Evolutionary conservation across 148 eudicot species (phyloP).

Genomic region (Drosera capensis): DNA sequence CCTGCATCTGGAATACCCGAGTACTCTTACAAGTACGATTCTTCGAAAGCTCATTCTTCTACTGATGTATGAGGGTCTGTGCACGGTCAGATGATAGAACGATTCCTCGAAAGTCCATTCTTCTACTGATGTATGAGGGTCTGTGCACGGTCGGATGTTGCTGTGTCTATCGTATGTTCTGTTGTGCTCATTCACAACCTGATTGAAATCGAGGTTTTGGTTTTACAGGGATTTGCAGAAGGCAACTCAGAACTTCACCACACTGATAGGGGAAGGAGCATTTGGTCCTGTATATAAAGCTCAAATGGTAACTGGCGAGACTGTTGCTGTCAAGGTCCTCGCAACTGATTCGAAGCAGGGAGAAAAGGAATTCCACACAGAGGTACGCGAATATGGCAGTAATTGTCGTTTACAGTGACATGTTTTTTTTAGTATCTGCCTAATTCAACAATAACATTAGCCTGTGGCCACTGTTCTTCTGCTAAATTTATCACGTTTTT

Average conservation of each 20-base stretch:
- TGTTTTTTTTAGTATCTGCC: background rate
- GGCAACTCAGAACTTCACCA: conserved; percentile 84
- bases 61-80: background rate
- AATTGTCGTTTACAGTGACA: no score
- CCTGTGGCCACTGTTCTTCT: no score
- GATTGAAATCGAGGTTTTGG: no score
- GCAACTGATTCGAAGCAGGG: conserved; percentile 93
- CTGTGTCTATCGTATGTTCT: conserved; percentile 1
- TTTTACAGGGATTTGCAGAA: conserved; percentile 73
- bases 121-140: background rate
- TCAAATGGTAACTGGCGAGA: conserved; percentile 77
- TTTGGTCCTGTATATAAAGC: conserved; percentile 96
- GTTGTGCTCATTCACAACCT: background rate
- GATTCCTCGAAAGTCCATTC: conserved; percentile 2
- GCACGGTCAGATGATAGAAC: no score
- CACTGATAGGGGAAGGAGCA: conserved; percentile 84
- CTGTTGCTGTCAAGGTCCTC: conserved; percentile 88
- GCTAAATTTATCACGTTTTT: no score
- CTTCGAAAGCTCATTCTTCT: background rate
- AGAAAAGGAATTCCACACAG: conserved; percentile 78
- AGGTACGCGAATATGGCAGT: no score
- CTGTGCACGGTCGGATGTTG: no score
- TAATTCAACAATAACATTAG: no score
- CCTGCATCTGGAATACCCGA: conserved; percentile 83
- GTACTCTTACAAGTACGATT: conserved; percentile 65